Percentiles rank a stretch among this genome's conserved stretches.
phyloP scores from a whole-genome alignment of 495 filamentous ascomycete species.

The Neurospora sp. region DNA sequence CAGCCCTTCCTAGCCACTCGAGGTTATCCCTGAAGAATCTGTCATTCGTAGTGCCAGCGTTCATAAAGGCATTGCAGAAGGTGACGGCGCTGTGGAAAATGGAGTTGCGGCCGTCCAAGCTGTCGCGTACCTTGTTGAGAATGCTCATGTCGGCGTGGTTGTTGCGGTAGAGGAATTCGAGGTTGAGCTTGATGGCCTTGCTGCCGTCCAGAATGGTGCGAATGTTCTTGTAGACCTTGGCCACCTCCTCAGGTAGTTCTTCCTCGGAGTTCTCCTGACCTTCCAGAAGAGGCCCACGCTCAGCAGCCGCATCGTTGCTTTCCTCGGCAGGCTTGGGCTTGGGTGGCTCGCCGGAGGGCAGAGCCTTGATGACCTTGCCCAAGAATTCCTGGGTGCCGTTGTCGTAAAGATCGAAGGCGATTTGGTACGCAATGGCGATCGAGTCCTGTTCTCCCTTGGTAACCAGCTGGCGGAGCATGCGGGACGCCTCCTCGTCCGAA shows the following conservation, averaged over 20 bases:
- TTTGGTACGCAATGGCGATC: slow-evolving; percentile 84
- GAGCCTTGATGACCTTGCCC: slow-evolving; percentile 72
- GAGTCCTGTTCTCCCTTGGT: slow-evolving; percentile 65
- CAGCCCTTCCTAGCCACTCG: slow-evolving; percentile 96
- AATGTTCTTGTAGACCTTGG: slow-evolving; percentile 64
- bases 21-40: slow-evolving; percentile 96
- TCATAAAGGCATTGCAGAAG: slow-evolving; percentile 98
- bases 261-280: slow-evolving; percentile 25
- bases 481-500: slow-evolving; percentile 83
- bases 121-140: slow-evolving; percentile 92
- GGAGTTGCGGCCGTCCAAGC: slow-evolving; percentile 87
- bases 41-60: slow-evolving; percentile 95
- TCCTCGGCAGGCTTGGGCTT: slow-evolving; percentile 39
- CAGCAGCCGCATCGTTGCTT: slow-evolving; percentile 39
- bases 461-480: slow-evolving; percentile 73
- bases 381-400: slow-evolving; percentile 97
- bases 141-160: slow-evolving; percentile 77
- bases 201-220: slow-evolving; percentile 80
- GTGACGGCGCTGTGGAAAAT: slow-evolving; percentile 98
- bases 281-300: slow-evolving; percentile 34
- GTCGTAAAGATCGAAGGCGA: slow-evolving; percentile 95
- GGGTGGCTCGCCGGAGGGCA: slow-evolving; percentile 52
- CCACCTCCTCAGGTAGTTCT: slow-evolving; percentile 35
- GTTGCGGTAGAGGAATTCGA: slow-evolving; percentile 93
- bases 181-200: slow-evolving; percentile 82